Evolutionary conservation across 2,329 filamentous ascomycete genomes (phyloP).

Genomic region (Aspergillus sp.): DNA sequence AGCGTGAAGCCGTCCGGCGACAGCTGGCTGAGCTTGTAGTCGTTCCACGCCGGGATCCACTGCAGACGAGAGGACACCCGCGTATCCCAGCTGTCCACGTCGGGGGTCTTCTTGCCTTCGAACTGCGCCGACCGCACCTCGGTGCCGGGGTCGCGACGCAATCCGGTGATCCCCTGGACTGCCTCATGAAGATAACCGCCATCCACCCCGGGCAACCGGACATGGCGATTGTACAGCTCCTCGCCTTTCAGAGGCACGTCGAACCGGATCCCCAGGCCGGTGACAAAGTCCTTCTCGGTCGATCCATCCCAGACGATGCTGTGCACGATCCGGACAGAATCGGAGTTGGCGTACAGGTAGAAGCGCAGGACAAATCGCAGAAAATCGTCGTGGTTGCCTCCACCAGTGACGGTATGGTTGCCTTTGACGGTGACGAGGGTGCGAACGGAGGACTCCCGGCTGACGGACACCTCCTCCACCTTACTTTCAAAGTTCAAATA

Average conservation of each 20-base stretch:
- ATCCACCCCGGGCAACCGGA: conserved; percentile 56
- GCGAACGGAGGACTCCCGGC: conserved; percentile 42
- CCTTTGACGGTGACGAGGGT: conserved; percentile 50
- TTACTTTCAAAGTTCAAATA: conserved; percentile 50
- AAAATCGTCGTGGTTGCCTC: conserved; percentile 47
- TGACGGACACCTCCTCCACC: conserved; percentile 53
- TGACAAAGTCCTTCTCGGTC: conserved; percentile 51
- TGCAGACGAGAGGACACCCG: conserved; percentile 49
- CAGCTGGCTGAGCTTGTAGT: conserved; percentile 58
- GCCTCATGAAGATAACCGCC: conserved; percentile 59
- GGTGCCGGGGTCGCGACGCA: conserved; percentile 53
- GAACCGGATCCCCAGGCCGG: conserved; percentile 40
- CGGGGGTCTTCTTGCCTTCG: conserved; percentile 27
- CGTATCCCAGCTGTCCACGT: conserved; percentile 37
- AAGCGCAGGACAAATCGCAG: conserved; percentile 58
- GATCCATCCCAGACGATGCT: conserved; percentile 58
- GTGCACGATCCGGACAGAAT: conserved; percentile 56
- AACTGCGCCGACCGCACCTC: conserved; percentile 45
- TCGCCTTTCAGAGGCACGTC: conserved; percentile 53
- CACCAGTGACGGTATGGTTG: conserved; percentile 33
- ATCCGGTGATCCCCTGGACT: conserved; percentile 60
- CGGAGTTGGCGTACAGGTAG: conserved; percentile 59
- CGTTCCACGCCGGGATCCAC: conserved; percentile 60
- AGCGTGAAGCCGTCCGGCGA: conserved; percentile 62
- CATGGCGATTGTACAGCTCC: conserved; percentile 58